Base-by-base conservation (phyloP, 805 yeast genomes). In the Novakomyces olei region DNA sequence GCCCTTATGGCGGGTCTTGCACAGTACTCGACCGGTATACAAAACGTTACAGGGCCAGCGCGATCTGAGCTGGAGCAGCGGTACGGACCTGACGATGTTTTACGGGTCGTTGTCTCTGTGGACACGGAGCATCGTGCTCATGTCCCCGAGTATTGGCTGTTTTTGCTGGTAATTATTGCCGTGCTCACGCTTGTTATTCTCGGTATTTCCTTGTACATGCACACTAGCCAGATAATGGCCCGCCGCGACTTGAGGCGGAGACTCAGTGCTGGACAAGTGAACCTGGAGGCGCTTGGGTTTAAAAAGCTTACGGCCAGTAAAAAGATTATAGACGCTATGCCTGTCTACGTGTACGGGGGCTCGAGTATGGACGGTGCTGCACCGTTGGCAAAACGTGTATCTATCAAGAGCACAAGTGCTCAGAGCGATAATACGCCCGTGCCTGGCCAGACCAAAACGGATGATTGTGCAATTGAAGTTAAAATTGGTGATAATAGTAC, bases 291-390 rank as follows among this genome's bases (percentile, higher is more conserved):
- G 4, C 26, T 39, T 20, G 42, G 42, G 4, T 32, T 39, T n/a
- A 39, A 36, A 25, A 29, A 38, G 9, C 14, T 39, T 10, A 39
- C 42, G 10, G 42, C 39, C 27, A 41, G 42, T 12, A 28, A 30
- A n/a, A n/a, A 19, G 26, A 34, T 39, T 12, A 33, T 39, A 14
- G 39, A 36, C 6, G 36, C 31, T 14, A 20, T 39, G 14, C 42
- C 42, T 5, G 25, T 36, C 6, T 20, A 37, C 7, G 30, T 30
- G 5, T 39, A 36, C 20, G 25, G 25, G 25, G n/a, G n/a, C n/a
- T n/a, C n/a, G n/a, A n/a, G n/a, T n/a, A n/a, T n/a, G n/a, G n/a
- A n/a, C n/a, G n/a, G n/a, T n/a, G n/a, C n/a, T n/a, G n/a, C n/a
- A n/a, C n/a, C n/a, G n/a, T n/a, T n/a, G n/a, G n/a, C n/a, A n/a